phyloP scores from a whole-genome alignment of 2,329 filamentous ascomycete genomes.

The Drechslera avenae region DNA sequence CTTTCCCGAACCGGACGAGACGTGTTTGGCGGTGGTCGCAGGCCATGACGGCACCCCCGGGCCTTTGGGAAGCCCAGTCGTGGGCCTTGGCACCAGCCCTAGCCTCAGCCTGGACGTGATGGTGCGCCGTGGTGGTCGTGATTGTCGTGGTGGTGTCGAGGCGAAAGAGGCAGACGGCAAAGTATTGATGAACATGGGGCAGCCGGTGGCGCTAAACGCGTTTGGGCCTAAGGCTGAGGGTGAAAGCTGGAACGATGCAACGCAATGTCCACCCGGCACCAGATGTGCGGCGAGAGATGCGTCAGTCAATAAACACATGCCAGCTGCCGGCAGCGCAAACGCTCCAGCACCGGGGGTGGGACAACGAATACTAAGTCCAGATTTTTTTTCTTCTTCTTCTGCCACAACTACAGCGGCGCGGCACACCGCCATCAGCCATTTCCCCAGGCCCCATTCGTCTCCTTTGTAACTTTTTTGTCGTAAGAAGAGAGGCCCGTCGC shows the following conservation, averaged over 20 bases:
- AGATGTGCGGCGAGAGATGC: slow-evolving; percentile 17
- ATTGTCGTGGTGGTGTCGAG: not conserved
- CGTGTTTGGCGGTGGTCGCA: too few species aligned
- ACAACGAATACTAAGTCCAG: too few species aligned
- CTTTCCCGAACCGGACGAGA: too few species aligned
- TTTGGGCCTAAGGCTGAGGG: slow-evolving; percentile 15
- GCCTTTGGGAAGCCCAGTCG: too few species aligned
- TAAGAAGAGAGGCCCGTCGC: slow-evolving; percentile 22
- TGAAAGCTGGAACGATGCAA: slow-evolving; percentile 11
- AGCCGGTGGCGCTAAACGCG: slow-evolving; percentile 5
- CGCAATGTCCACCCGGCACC: not conserved
- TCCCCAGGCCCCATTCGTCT: slow-evolving; percentile 2
- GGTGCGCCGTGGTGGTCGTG: not conserved
- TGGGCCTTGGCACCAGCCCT: too few species aligned
- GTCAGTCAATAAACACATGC: slow-evolving; percentile 15
- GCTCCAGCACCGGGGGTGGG: slow-evolving; percentile 10
- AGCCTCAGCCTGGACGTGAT: not conserved
- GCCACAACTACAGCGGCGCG: too few species aligned
- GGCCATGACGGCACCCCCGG: not conserved
- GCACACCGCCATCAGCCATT: not conserved
- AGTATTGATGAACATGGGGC: not conserved
- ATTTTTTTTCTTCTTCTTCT: too few species aligned
- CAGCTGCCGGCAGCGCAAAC: slow-evolving; percentile 23
- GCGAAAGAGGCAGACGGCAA: not conserved
- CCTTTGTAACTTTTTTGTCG: slow-evolving; percentile 18